Evolutionary conservation across 2,329 filamentous ascomycete species (phyloP).

Genomic region (Aspergillus japonicus): DNA sequence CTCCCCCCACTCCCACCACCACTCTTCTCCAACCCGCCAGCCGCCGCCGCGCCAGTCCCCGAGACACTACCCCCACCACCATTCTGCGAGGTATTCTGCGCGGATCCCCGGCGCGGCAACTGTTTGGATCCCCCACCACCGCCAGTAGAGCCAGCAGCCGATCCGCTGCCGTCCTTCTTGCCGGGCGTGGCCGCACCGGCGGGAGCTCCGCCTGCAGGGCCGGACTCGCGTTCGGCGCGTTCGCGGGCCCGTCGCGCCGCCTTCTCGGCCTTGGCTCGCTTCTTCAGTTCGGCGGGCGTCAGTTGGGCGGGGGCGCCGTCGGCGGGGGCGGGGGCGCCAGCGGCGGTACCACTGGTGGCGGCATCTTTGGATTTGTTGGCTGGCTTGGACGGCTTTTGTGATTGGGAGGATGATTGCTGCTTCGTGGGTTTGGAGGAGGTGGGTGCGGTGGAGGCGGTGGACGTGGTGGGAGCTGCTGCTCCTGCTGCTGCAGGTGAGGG

Average conservation of each 20-base stretch:
- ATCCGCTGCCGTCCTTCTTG: conserved; percentile 36
- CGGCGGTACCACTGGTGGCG: conserved; percentile 4
- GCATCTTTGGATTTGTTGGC: conserved; percentile 26
- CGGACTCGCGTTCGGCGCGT: conserved; percentile 55
- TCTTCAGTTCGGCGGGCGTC: conserved; percentile 73
- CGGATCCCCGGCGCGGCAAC: conserved; percentile 37
- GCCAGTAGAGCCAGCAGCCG: conserved; percentile 17
- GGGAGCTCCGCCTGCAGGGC: conserved; percentile 38
- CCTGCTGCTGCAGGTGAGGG: conserved; percentile 17
- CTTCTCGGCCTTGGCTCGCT: conserved; percentile 87
- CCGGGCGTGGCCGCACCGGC: conserved; percentile 19
- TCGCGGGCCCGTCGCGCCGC: conserved; percentile 75
- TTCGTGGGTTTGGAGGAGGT: conserved; percentile 17
- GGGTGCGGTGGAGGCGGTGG: conserved; percentile 19
- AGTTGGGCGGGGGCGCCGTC: conserved; percentile 36
- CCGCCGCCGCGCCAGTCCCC: background rate
- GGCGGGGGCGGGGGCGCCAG: conserved; percentile 15
- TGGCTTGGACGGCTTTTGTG: conserved; percentile 14
- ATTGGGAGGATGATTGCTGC: conserved; percentile 7
- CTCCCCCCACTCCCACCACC: conserved; percentile 29
- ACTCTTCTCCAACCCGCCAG: background rate
- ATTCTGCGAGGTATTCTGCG: conserved; percentile 36
- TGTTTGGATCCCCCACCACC: conserved; percentile 27
- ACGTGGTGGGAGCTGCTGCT: conserved; percentile 9
- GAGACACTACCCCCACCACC: conserved; percentile 34